A percentile compares a stretch with the other conserved stretches of the same genome.
Evolutionary conservation across 2,329 filamentous ascomycete genomes (phyloP).

Genomic region (Pseudocercospora cruenta): DNA sequence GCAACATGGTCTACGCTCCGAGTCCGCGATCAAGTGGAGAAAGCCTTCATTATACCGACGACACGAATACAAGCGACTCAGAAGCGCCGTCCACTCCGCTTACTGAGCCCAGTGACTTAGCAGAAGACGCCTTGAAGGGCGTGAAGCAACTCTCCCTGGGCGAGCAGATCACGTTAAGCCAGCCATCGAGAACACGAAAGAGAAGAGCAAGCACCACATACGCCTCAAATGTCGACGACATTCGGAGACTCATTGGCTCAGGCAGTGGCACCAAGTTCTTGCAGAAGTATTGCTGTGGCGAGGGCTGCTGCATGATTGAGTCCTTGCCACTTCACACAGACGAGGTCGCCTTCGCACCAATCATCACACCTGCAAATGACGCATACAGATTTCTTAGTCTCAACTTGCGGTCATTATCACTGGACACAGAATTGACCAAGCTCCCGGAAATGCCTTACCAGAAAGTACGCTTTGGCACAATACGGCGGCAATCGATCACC

Average conservation of each 20-base stretch:
- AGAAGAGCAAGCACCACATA: slow-evolving; percentile 41
- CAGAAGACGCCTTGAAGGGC: slow-evolving; percentile 26
- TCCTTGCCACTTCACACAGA: slow-evolving; percentile 54
- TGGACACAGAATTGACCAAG: slow-evolving; percentile 70
- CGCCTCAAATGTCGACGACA: slow-evolving; percentile 60
- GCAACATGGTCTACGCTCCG: slow-evolving; percentile 30
- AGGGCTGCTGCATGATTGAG: slow-evolving; percentile 66
- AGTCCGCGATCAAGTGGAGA: slow-evolving; percentile 37
- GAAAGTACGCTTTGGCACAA: slow-evolving; percentile 60
- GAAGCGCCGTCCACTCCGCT: slow-evolving; percentile 43
- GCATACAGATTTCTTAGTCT: slow-evolving; percentile 81
- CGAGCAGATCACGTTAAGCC: slow-evolving; percentile 5
- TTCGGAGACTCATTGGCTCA: slow-evolving; percentile 60
- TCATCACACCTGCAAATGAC: slow-evolving; percentile 73
- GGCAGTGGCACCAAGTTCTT: slow-evolving; percentile 62
- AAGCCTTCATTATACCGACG: slow-evolving; percentile 27
- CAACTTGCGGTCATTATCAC: slow-evolving; percentile 73
- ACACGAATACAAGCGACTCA: slow-evolving; percentile 30
- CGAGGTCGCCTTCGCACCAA: slow-evolving; percentile 49
- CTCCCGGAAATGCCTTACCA: slow-evolving; percentile 73
- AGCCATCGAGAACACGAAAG: slow-evolving; percentile 31
- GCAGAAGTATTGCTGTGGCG: slow-evolving; percentile 66
- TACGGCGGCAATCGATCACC: slow-evolving; percentile 50
- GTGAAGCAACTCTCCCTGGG: slow-evolving; percentile 23
- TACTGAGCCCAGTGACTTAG: slow-evolving; percentile 42